Base-by-base conservation (phyloP, 1,139 yeast species). In the Lodderomyces beijingensis region DNA sequence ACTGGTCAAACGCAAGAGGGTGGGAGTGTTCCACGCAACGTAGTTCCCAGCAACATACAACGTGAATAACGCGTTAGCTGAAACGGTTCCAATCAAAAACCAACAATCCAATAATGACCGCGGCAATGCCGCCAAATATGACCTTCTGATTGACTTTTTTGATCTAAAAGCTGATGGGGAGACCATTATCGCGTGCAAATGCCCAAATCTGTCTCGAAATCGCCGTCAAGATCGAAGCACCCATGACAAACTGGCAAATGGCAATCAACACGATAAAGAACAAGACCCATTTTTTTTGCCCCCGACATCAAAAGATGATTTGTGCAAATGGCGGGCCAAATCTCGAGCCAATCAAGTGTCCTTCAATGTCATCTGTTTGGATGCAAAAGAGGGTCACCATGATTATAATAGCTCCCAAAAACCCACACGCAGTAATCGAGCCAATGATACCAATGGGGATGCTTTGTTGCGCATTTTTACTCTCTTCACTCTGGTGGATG, bases 401-500 rank as follows among this genome's bases (percentile, higher is more conserved):
- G 43, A 70, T 57, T 42, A 80, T 69, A 28, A 70, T 52, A 59
- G 72, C 78, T 8, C 88, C 88, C 10, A 80, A 47, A 23, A 76
- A 37, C 64, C 79, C 74, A 52, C 88, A 79, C 31, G 64, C 68
- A 16, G 67, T 45, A 38, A 79, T 77, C 18, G 61, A 51, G 3
- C 65, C 65, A 13, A 57, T 44, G 16, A 61, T 79, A 20, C 87
- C 88, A 27, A 72, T 55, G 9, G 88, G 86, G 16, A 80, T 79
- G n/a, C 84, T 77, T 32, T 59, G 63, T 13, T 77, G 64, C n/a
- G 88, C 85, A 47, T 78, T 72, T 27, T 64, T 62, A 17, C 83
- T 82, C 50, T 81, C 89, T 53, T 81, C 89, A 14, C 79, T 68
- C 71, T 79, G 74, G 53, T 80, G 88, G 32, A 80, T 77, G 44